A percentile compares a stretch with the other conserved stretches of the same genome.
These are phyloP conservation scores for Pichia cactophila DNA, from an alignment of 1,139 yeast species.

Conservation along the genomic window DNA sequence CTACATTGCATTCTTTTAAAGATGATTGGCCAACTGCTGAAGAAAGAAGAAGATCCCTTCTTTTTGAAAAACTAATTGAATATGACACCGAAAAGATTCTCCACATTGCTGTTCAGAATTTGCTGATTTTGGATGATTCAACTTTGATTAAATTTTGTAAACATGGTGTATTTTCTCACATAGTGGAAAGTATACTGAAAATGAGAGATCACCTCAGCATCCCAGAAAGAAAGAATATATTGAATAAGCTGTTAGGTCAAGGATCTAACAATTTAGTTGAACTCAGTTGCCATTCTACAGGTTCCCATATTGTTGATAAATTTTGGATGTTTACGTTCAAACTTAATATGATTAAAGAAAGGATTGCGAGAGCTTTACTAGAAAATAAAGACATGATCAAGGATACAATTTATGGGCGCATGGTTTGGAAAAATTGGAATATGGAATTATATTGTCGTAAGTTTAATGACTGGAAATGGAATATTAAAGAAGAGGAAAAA, in stretches of 20 bases:
- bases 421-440: conserved; percentile 94
- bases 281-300: conserved; percentile 79
- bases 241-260: conserved; percentile 51
- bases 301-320: conserved; percentile 84
- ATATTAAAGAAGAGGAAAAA: conserved; percentile 61
- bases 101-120: conserved; percentile 50
- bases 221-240: conserved; percentile 56
- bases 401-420: conserved; percentile 77
- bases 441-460: conserved; percentile 71
- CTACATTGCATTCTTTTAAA: conserved; percentile 73
- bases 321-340: conserved; percentile 74
- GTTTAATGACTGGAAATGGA: conserved; percentile 74
- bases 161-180: conserved; percentile 87
- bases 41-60: conserved; percentile 73
- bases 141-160: conserved; percentile 53
- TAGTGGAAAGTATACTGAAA: conserved; percentile 55
- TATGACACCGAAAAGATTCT: conserved; percentile 52
- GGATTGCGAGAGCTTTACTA: conserved; percentile 64
- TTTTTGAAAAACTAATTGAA: conserved; percentile 62
- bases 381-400: conserved; percentile 64
- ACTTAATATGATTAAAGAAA: conserved; percentile 78
- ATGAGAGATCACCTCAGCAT: conserved; percentile 41
- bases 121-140: conserved; percentile 43
- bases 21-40: conserved; percentile 92
- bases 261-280: conserved; percentile 32